These are phyloP conservation scores for Claviceps monticola DNA, from an alignment of 2,329 filamentous ascomycete genomes.

Conservation along the genomic window DNA sequence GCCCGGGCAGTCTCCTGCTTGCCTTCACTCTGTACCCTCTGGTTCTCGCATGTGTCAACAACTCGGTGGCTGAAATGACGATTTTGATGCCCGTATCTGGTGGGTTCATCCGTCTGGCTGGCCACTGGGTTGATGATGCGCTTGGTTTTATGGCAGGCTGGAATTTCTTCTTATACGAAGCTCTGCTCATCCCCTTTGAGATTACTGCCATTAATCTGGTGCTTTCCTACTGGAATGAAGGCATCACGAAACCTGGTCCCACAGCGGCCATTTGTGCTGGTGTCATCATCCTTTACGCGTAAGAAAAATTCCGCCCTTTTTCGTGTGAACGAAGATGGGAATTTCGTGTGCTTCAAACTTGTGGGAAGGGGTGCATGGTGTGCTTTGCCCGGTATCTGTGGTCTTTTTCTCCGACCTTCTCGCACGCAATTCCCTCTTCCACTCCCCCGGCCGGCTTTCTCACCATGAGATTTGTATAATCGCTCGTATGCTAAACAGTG, in stretches of 20 bases:
- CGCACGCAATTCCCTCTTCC: background rate
- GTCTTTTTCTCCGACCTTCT: background rate
- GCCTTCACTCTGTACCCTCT: conserved; percentile 42
- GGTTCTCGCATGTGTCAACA: conserved; percentile 48
- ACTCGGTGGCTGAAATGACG: conserved; percentile 51
- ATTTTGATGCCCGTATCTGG: conserved; percentile 48
- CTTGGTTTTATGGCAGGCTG: conserved; percentile 39
- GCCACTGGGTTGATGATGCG: conserved; percentile 52
- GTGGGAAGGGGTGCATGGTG: background rate
- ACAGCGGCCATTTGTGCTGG: conserved; percentile 48
- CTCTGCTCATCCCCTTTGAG: conserved; percentile 29
- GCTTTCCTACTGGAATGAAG: conserved; percentile 24
- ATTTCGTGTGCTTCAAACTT: background rate
- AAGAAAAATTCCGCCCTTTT: conserved; percentile 16
- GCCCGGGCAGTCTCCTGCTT: conserved; percentile 38
- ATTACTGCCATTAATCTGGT: conserved; percentile 29
- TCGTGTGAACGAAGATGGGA: background rate
- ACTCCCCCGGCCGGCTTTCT: background rate
- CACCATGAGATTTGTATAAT: background rate
- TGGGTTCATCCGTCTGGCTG: conserved; percentile 50
- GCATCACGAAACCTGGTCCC: conserved; percentile 48
- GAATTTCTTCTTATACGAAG: conserved; percentile 33
- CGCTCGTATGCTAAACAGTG: conserved; percentile 15
- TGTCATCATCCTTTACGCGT: conserved; percentile 43
- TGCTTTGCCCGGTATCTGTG: background rate